Evolutionary conservation across 352 stramenopile species (phyloP), one percentile per base, ranked within the genome.

Genomic region (Globisporangium echinulatum): DNA sequence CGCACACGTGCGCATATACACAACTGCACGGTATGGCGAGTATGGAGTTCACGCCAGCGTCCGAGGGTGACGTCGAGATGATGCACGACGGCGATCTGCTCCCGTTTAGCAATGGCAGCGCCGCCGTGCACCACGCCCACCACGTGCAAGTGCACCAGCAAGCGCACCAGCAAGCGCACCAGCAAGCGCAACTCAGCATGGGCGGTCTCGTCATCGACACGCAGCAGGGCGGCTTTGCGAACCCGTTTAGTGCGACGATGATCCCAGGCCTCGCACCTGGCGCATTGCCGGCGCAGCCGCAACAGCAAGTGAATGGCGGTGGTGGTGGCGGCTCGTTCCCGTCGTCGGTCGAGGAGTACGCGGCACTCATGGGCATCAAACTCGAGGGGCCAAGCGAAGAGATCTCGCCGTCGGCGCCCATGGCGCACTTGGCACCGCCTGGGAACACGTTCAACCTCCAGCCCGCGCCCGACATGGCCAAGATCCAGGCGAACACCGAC

Each of bases 291-390:
- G 48, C 50, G 43, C 58, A 72, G 19, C 71, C 75, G 38, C 67
- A 54, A 40, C 68, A 69, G 19, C 58, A 66, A 59, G 25, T 33
- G 25, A 33, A 33, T 33, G 25, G 25, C 25, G 42, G 42, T 11
- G 62, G 68, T 19, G 61, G 60, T 36, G 64, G 68, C 39, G 63
- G 72, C 33, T 37, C 59, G 46, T 64, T 64, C 47, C 59, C 59
- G 37, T 52, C 59, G 52, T 82, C 78, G 5, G 85, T 94, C 56
- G 84, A 94, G 58, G 84, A 88, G 54, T 94, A 94, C 59, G 84
- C 84, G 5, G 75, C 73, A 17, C 71, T 92, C 11, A 94, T 94
- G 80, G 84, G 84, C 40, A 86, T 94, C 54, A 94, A 90, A 53
- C 76, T 94, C 49, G 84, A 93, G 59, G 79, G 70, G 47, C 72